Conservation (phyloP, 768 basidiomycete genomes). For the Termitomyces sp. region DNA sequence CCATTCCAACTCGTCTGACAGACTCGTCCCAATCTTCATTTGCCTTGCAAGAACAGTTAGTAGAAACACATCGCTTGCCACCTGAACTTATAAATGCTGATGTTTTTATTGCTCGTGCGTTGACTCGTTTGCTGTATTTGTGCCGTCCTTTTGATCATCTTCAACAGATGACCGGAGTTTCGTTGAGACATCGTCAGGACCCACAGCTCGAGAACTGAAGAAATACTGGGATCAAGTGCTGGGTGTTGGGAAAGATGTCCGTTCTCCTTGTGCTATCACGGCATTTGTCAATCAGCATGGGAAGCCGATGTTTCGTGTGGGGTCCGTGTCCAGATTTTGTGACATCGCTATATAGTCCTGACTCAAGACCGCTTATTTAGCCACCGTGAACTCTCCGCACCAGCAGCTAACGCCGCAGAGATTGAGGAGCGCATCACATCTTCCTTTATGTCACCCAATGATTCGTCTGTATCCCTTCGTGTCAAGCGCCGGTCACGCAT, state of each 20-base stretch:
- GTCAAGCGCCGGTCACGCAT: conserved; percentile 56
- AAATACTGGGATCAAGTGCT: conserved; percentile 62
- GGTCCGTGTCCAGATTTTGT: conserved; percentile 39
- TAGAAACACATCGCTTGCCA: conserved; percentile 35
- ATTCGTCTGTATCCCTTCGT: conserved; percentile 34
- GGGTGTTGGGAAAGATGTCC: conserved; percentile 59
- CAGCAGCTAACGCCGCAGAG: conserved; percentile 46
- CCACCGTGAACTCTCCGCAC: conserved; percentile 56
- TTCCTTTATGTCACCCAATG: conserved; percentile 25
- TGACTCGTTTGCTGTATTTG: conserved; percentile 4
- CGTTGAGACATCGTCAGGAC: conserved; percentile 74
- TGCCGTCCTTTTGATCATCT: conserved; percentile 9
- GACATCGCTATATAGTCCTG: background rate
- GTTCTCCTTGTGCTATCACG: conserved; percentile 81
- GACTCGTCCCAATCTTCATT: conserved; percentile 37
- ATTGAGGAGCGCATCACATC: conserved; percentile 39
- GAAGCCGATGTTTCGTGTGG: conserved; percentile 69
- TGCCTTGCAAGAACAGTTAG: conserved; percentile 37
- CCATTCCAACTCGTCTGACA: conserved; percentile 31
- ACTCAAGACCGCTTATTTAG: conserved; percentile 25
- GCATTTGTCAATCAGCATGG: conserved; percentile 79
- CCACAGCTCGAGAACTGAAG: conserved; percentile 75
- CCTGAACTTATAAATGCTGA: conserved; percentile 51
- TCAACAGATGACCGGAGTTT: conserved; percentile 62
- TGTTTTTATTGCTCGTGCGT: conserved; percentile 55